Percentiles rank a stretch among this genome's conserved stretches.
Conservation (phyloP, 2,329 filamentous ascomycete genomes). For the Botrytis medusae region DNA sequence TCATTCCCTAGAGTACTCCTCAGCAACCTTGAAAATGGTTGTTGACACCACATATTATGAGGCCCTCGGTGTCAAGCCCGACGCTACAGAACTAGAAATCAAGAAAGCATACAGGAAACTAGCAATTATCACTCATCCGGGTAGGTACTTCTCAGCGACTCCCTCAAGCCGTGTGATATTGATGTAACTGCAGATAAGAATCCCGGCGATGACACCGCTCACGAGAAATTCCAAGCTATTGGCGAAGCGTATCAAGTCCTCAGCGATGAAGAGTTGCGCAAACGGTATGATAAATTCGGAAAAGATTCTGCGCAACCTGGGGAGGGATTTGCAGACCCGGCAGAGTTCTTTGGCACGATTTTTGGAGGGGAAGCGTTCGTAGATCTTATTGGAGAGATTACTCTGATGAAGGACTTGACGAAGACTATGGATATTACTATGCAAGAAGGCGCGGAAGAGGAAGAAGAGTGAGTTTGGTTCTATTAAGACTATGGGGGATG, state of each 20-base stretch:
- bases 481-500: neutral
- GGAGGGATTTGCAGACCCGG: conserved; percentile 90
- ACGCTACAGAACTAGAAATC: conserved; percentile 87
- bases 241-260: conserved; percentile 76
- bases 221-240: conserved; percentile 91
- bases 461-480: conserved; percentile 42
- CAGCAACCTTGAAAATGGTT: conserved; percentile 32
- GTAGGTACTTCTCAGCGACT: conserved; percentile 26
- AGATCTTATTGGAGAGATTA: conserved; percentile 97
- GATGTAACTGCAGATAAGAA: conserved; percentile 74
- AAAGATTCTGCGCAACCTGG: conserved; percentile 91
- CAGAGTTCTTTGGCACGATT: conserved; percentile 98
- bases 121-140: conserved; percentile 80
- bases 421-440: conserved; percentile 98
- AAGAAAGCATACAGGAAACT: conserved; percentile 96
- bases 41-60: conserved; percentile 52
- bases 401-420: conserved; percentile 96
- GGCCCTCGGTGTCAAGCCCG: conserved; percentile 77
- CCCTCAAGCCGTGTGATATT: conserved; percentile 7
- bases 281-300: conserved; percentile 94
- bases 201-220: conserved; percentile 89
- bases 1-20: neutral
- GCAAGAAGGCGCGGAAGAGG: conserved; percentile 71
- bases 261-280: conserved; percentile 81
- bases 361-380: conserved; percentile 95